Base-by-base conservation (phyloP, 345 rosid genomes). In the Cardamine resedifolia region DNA sequence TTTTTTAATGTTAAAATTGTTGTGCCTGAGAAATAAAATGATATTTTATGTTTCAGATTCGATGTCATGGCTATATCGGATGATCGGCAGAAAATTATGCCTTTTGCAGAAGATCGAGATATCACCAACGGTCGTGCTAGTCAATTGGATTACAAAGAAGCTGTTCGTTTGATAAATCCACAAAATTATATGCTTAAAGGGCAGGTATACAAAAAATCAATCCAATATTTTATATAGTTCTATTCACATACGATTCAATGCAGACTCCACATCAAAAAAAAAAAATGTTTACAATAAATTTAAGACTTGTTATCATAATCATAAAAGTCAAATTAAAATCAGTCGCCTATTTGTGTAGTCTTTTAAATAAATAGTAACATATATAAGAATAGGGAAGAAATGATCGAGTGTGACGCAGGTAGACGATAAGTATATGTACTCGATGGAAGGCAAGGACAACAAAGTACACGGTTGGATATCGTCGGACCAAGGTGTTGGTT, bases 401-500 rank as follows among this genome's bases (percentile, higher is more conserved):
- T 28, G 16, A 52, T 72, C 14, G 38, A 14, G 64, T 62, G 69
- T 28, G 62, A 60, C 26, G 43, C 80, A 94, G 98, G 96, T 95
- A 58, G 98, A 95, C 33, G 99, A 95, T 80, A 90, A 90, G 81
- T 91, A 91, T 65, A 88, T 87, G 62, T 95, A 87, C 71, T 87
- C 98, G 3, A 21, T 63, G 15, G 96, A 90, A 55, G 66, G 77
- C 74, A 76, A 72, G 48, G 85, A 90, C 34, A 84, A 83, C 64
- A 86, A 59, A 70, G 83, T 91, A 31, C 96, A 91, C 27, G 98
- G 99, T 2, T 95, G 98, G 99, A 87, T 90, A 5, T 80, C 83
- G 1, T 15, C 70, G 5, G 75, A 87, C 1, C 80, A 75, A 23
- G 66, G 82, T 7, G 82, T 87, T 4, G 99, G 97, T 7, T 88